Percentiles rank a stretch among this genome's conserved stretches.
Conservation (phyloP, 441 rosid species). For the Metrosideros polymorpha region DNA sequence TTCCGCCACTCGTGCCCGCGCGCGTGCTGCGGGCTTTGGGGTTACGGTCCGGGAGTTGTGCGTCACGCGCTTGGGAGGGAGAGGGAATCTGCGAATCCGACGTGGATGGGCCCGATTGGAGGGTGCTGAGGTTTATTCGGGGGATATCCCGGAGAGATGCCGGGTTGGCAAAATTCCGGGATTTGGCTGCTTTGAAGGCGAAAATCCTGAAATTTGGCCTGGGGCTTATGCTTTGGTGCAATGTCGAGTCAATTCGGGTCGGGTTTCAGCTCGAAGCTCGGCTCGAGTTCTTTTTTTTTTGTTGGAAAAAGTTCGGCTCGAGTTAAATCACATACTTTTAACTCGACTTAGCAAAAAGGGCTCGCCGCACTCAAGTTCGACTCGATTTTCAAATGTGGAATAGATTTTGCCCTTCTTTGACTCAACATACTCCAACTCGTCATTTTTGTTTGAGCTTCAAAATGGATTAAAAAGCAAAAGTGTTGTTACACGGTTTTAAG, state of each 20-base stretch:
- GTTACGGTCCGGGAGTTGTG: not conserved
- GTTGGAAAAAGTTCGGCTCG: too few species aligned
- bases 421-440: too few species aligned
- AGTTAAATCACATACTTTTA: not conserved
- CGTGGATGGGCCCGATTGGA: not conserved
- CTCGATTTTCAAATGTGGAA: not conserved
- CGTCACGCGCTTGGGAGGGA: not conserved
- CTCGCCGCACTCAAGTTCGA: fast-evolving
- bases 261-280: fast-evolving
- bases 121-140: not conserved
- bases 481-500: too few species aligned
- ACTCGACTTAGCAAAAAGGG: not conserved
- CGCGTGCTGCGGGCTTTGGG: not conserved
- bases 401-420: fast-evolving
- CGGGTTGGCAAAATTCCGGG: not conserved
- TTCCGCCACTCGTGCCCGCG: not conserved
- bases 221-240: not conserved
- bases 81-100: not conserved
- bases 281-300: too few species aligned
- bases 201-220: not conserved
- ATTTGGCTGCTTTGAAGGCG: not conserved
- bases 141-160: not conserved
- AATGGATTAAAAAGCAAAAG: too few species aligned
- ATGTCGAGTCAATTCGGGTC: fast-evolving
- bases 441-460: too few species aligned